Base-by-base conservation (phyloP, 495 filamentous ascomycete species). In the Platismatia glauca region DNA sequence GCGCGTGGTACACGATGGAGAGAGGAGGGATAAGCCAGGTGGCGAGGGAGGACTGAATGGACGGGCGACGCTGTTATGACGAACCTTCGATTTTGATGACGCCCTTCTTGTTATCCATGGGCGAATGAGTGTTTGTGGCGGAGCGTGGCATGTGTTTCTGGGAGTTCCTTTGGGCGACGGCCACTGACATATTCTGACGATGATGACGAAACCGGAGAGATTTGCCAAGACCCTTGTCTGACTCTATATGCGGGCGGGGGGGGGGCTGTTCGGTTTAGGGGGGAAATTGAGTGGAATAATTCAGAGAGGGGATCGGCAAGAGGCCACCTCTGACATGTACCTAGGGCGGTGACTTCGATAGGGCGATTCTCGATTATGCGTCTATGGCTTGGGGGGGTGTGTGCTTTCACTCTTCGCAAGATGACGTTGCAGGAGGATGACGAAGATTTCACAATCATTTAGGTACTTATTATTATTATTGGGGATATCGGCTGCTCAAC, bases 91-190 rank as follows among this genome's bases (percentile, higher is more conserved):
- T 63, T 66, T 79, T 76, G 59, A 76, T 63, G 22, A 67, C 69
- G 60, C 71, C 74, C 66, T 78, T 81, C 69, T 82, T 81, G 55
- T 75, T 75, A 66, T 82, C 80, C 79, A 82, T 81, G 64, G 77
- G 71, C 61, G 75, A 75, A 41, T 62, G 60, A 55, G 38, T 44
- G 38, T 39, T 62, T 7, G 60, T 56, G 16, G 52, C 39, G 52
- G 60, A 35, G 37, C 60, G 60, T 62, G 60, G 60, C 60, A 62
- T 62, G 18, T 53, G 29, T 56, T 62, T 53, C 29, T 53, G 52
- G 27, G 64, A 60, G 50, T 63, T 66, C 56, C 57, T 63, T 29
- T 63, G 64, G 39, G 55, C 46, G 44, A 62, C 60, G 60, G 55
- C 60, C 60, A 61, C 60, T 59, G 64, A 66, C 63, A 65, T 64